These are phyloP conservation scores for Chaetomium cochliodes DNA, from an alignment of 495 filamentous ascomycete species.

Conservation along the genomic window DNA sequence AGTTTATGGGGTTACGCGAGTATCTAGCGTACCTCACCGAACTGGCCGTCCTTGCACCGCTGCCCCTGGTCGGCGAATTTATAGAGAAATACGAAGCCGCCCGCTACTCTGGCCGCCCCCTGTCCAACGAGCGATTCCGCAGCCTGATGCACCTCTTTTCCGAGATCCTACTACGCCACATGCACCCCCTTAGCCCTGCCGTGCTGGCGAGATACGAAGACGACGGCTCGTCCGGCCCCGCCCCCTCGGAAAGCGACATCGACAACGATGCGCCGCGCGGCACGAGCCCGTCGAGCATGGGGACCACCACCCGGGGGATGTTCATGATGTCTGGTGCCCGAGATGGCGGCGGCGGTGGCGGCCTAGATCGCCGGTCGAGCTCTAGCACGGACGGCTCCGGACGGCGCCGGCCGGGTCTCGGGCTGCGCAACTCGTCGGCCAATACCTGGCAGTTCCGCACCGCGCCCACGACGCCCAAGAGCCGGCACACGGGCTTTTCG, in stretches of 20 bases:
- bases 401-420: constrained; percentile 20
- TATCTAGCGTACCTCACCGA: constrained; percentile 72
- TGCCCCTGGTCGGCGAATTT: constrained; percentile 60
- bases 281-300: constrained; percentile 35
- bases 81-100: constrained; percentile 76
- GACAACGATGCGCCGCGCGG: constrained; percentile 45
- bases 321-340: neutral
- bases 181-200: constrained; percentile 61
- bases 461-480: constrained; percentile 53
- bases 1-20: constrained; percentile 72
- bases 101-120: constrained; percentile 63
- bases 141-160: constrained; percentile 84
- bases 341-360: neutral
- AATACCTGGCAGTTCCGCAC: constrained; percentile 47
- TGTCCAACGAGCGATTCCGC: constrained; percentile 69
- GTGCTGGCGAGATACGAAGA: constrained; percentile 41
- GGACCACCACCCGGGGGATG: constrained; percentile 31
- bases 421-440: constrained; percentile 38
- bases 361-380: constrained; percentile 23
- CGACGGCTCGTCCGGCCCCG: constrained; percentile 36
- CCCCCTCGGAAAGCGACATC: constrained; percentile 46
- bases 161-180: constrained; percentile 71
- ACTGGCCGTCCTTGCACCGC: constrained; percentile 61
- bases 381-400: constrained; percentile 33
- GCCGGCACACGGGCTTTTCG: constrained; percentile 34